Conservation (phyloP, 2,329 filamentous ascomycete species). For the Cercospora beticola region DNA sequence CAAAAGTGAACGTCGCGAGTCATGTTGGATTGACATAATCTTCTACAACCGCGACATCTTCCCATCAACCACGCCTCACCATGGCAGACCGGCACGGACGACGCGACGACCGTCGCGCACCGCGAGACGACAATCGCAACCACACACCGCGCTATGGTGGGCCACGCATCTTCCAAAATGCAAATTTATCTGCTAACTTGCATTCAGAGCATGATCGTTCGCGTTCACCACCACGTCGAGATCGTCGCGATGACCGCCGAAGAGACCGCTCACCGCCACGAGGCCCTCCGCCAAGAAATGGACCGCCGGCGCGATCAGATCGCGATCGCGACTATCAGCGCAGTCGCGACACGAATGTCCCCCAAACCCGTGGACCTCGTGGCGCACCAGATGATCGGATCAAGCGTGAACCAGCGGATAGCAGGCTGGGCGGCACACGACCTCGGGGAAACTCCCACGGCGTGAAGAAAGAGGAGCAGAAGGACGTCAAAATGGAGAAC, state of each 20-base stretch:
- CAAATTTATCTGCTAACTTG: conserved; percentile 17
- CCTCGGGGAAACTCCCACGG: conserved; percentile 5
- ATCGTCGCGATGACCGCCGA: conserved; percentile 33
- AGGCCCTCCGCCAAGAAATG: neutral
- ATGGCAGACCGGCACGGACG: conserved; percentile 30
- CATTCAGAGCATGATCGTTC: conserved; percentile 33
- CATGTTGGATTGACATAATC: neutral
- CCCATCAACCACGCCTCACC: conserved; percentile 13
- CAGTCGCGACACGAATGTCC: conserved; percentile 15
- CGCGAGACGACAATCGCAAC: conserved; percentile 30
- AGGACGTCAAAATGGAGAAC: conserved; percentile 28
- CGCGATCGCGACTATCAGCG: conserved; percentile 27
- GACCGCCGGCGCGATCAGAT: conserved; percentile 24
- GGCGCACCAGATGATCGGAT: conserved; percentile 17
- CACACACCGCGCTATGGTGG: conserved; percentile 32
- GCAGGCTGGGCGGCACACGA: conserved; percentile 1
- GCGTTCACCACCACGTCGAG: conserved; percentile 34
- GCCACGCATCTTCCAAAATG: neutral
- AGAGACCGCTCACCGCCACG: neutral
- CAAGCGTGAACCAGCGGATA: conserved; percentile 17
- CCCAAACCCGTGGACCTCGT: conserved; percentile 12
- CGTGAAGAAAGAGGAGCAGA: conserved; percentile 14
- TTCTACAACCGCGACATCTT: neutral
- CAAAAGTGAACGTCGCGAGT: neutral
- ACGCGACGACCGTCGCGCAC: conserved; percentile 29